Conservation (phyloP, 805 yeast species). For the Blastobotrys parvus region DNA sequence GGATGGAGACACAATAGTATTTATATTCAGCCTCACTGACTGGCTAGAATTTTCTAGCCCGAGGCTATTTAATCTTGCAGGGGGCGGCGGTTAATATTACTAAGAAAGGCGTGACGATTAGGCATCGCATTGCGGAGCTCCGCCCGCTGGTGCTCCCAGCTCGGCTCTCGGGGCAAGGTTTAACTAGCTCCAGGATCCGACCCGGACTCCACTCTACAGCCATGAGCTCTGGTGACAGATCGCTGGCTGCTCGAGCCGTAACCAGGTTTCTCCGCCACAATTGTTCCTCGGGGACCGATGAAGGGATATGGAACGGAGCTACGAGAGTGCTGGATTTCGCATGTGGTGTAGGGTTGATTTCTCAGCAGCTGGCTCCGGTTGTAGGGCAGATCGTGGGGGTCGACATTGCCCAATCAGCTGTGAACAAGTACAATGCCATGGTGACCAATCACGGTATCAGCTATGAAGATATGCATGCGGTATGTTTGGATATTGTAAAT, state of each 20-base stretch:
- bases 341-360: slow-evolving; percentile 20
- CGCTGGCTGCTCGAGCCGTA: not conserved
- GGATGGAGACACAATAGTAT: no score
- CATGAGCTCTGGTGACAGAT: no score
- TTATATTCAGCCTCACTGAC: no score
- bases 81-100: no score
- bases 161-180: no score
- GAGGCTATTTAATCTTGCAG: no score
- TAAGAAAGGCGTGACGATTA: no score
- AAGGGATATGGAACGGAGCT: slow-evolving; percentile 11
- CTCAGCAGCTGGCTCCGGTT: slow-evolving; percentile 15
- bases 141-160: no score
- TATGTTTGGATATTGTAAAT: slow-evolving; percentile 11
- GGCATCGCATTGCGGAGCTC: no score
- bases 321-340: slow-evolving; percentile 21
- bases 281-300: not conserved
- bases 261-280: not conserved
- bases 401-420: slow-evolving; percentile 20
- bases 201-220: no score
- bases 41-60: no score
- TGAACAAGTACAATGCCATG: slow-evolving; percentile 15
- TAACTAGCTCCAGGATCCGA: no score
- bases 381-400: slow-evolving; percentile 18
- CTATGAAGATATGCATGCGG: slow-evolving; percentile 15
- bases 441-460: slow-evolving; percentile 17